A percentile compares a stretch with the other conserved stretches of the same genome.
phyloP scores from a whole-genome alignment of 164 flowering plant genomes.

The Vitis cinerea region DNA sequence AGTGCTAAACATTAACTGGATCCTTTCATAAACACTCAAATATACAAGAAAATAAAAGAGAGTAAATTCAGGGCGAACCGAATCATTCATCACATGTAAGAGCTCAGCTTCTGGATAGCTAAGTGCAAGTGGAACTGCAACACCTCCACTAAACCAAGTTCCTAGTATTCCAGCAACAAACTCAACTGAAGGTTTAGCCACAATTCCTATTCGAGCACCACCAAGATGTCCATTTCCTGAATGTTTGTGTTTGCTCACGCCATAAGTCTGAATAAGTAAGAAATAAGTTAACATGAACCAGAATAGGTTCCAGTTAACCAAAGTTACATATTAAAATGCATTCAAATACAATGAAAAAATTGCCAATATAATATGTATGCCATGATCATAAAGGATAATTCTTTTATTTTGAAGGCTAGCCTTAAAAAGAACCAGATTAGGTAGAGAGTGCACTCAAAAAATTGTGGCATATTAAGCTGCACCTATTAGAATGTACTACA shows the following conservation, averaged over 20 bases:
- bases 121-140: slow-evolving; percentile 98
- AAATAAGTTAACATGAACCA: too few species aligned
- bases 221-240: slow-evolving; percentile 37
- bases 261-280: slow-evolving; percentile 18
- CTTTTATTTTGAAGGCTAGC: too few species aligned
- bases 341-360: too few species aligned
- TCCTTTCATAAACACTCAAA: background rate
- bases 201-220: slow-evolving; percentile 90
- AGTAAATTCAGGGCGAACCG: slow-evolving; percentile 49
- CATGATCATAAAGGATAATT: too few species aligned
- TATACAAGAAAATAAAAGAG: background rate
- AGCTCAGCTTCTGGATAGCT: slow-evolving; percentile 97
- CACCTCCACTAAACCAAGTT: slow-evolving; percentile 94
- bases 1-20: background rate
- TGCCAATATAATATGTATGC: too few species aligned
- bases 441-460: too few species aligned
- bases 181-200: slow-evolving; percentile 96
- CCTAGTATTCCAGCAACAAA: slow-evolving; percentile 89
- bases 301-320: too few species aligned
- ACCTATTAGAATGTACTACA: too few species aligned
- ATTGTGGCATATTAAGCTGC: too few species aligned
- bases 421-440: too few species aligned
- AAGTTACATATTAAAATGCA: too few species aligned
- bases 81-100: slow-evolving; percentile 87
- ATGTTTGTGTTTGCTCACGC: slow-evolving; percentile 8